phyloP scores from a whole-genome alignment of 768 basidiomycete species.

The Psilocybe tampanensis region DNA sequence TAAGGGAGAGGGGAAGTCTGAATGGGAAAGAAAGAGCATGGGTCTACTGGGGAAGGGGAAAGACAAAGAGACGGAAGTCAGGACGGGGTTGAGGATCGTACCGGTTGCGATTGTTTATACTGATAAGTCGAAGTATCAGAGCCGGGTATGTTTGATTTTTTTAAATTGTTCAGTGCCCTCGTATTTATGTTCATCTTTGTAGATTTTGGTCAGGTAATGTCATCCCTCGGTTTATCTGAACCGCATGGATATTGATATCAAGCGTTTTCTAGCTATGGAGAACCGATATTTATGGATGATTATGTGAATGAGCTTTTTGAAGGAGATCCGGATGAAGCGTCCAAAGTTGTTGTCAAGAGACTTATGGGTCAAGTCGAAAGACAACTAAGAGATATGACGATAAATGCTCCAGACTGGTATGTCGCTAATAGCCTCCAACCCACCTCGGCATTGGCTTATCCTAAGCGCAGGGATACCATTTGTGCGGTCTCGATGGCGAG shows the following conservation, averaged over 20 bases:
- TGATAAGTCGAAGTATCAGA: conserved; percentile 66
- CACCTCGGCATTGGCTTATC: background rate
- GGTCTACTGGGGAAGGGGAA: background rate
- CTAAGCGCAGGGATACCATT: conserved; percentile 55
- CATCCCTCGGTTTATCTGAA: background rate
- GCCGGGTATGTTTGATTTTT: conserved; percentile 41
- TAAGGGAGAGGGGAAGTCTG: background rate
- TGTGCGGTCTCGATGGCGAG: conserved; percentile 60
- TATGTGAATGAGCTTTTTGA: conserved; percentile 48
- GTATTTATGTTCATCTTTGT: background rate
- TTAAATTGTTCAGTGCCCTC: background rate
- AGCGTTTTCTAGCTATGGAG: conserved; percentile 46
- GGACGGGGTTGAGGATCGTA: conserved; percentile 45
- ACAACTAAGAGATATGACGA: conserved; percentile 51
- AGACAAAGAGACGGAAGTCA: conserved; percentile 22
- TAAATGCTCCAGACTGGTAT: conserved; percentile 73
- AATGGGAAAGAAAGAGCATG: conserved; percentile 1
- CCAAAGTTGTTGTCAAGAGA: conserved; percentile 55
- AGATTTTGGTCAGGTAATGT: conserved; percentile 27
- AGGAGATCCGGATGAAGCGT: conserved; percentile 35
- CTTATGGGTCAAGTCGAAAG: conserved; percentile 54
- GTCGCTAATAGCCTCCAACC: conserved; percentile 12
- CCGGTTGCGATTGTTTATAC: conserved; percentile 74
- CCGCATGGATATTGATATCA: background rate
- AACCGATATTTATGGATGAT: conserved; percentile 50